Conservation (phyloP, 352 stramenopile species). For the Phytophthora brassicae region DNA sequence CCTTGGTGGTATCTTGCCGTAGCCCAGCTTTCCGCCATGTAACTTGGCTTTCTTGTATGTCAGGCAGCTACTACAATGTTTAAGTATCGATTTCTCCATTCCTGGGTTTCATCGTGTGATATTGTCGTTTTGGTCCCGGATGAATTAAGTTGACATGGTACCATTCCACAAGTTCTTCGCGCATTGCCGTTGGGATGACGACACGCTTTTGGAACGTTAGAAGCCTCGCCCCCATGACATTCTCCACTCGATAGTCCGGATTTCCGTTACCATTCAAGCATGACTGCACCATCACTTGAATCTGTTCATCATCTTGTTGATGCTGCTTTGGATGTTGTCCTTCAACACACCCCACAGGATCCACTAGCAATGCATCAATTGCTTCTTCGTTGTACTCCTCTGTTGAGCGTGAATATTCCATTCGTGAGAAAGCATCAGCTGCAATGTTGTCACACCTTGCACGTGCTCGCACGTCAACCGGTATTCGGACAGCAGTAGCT, state of each 20-base stretch:
- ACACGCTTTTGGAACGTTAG: not conserved
- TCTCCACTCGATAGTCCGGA: not conserved
- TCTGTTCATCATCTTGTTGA: not conserved
- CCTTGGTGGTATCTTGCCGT: slow-evolving; percentile 1
- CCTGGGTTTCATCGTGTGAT: slow-evolving; percentile 3
- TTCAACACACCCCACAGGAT: not conserved
- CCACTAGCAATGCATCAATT: not conserved
- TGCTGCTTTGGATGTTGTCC: not conserved
- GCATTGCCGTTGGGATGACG: not conserved
- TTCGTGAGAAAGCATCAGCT: not conserved
- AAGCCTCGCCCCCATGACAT: not conserved
- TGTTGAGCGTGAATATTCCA: not conserved
- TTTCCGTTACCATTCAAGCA: not conserved
- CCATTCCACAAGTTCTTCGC: not conserved
- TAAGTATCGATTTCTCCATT: slow-evolving; percentile 5
- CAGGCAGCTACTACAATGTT: not conserved
- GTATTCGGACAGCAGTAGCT: not conserved
- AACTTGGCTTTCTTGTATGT: slow-evolving; percentile 1
- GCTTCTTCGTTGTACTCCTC: not conserved
- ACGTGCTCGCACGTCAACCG: not conserved
- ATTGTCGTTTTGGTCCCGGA: slow-evolving; percentile 3
- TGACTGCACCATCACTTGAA: not conserved
- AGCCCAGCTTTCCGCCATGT: not conserved
- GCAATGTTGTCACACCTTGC: not conserved
- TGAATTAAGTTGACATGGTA: too few species aligned